phyloP scores from a whole-genome alignment of 768 basidiomycete species.

The Suillus bovinus region DNA sequence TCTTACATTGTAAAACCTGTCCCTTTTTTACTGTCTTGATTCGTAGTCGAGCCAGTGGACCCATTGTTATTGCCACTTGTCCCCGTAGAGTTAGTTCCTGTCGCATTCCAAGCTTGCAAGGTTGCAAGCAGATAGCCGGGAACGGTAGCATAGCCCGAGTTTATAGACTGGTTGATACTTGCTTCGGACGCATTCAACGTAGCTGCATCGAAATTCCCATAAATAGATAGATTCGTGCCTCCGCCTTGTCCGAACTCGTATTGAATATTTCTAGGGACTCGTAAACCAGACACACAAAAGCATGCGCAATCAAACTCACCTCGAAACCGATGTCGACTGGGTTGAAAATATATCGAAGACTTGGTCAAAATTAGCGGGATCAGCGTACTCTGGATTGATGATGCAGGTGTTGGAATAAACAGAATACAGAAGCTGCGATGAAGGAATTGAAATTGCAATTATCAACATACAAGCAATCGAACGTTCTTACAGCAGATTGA shows the following conservation, averaged over 20 bases:
- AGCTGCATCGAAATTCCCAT: conserved; percentile 58
- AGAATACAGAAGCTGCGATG: conserved; percentile 73
- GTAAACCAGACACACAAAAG: neutral
- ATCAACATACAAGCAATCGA: conserved; percentile 1
- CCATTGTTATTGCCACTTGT: conserved; percentile 18
- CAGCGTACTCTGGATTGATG: conserved; percentile 71
- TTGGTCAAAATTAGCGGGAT: conserved; percentile 63
- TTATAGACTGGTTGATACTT: conserved; percentile 45
- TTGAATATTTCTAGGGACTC: conserved; percentile 45
- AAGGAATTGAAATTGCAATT: neutral
- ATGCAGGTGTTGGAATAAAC: conserved; percentile 67
- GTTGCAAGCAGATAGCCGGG: conserved; percentile 73
- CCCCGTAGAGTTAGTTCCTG: conserved; percentile 26
- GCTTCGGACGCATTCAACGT: conserved; percentile 55
- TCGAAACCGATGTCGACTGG: conserved; percentile 57
- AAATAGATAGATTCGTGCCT: conserved; percentile 51
- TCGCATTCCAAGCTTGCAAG: conserved; percentile 64
- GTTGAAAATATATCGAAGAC: conserved; percentile 80
- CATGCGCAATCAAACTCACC: conserved; percentile 40
- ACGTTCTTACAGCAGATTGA: conserved; percentile 63
- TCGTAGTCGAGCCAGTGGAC: conserved; percentile 16
- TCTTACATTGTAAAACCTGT: conserved; percentile 79
- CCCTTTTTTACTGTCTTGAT: conserved; percentile 28
- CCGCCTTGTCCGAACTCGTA: conserved; percentile 62
- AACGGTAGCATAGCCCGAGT: conserved; percentile 41